Evolutionary conservation across 192 early-diverging fungal genomes (phyloP).

Genomic region (Linnemannia zychae): DNA sequence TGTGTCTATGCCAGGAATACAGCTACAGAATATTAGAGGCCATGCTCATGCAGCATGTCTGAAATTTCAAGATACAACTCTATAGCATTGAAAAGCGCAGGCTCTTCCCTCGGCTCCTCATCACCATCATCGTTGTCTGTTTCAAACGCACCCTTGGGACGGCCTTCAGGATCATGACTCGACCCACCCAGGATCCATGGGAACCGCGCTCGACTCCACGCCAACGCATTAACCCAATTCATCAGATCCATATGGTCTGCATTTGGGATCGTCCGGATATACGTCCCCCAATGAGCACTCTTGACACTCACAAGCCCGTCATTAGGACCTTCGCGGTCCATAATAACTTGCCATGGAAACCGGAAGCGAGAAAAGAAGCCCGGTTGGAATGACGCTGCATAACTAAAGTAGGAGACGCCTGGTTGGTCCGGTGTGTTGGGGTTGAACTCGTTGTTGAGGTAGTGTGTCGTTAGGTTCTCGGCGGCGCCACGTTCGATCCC

Average conservation of each 20-base stretch:
- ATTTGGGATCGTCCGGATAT: slow-evolving; percentile 71
- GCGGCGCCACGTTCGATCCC: slow-evolving; percentile 89
- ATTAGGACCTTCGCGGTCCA: slow-evolving; percentile 86
- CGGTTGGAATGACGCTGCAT: slow-evolving; percentile 78
- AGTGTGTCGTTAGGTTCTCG: slow-evolving; percentile 88
- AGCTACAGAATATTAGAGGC: not conserved
- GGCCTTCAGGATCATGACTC: slow-evolving; percentile 46
- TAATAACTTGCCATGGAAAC: slow-evolving; percentile 85
- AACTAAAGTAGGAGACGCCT: slow-evolving; percentile 83
- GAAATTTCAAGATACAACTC: slow-evolving; percentile 56
- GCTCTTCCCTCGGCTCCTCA: slow-evolving; percentile 6
- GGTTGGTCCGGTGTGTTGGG: slow-evolving; percentile 84
- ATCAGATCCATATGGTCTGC: slow-evolving; percentile 56
- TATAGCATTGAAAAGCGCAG: slow-evolving; percentile 49
- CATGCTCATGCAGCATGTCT: slow-evolving; percentile 42
- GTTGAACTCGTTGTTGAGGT: slow-evolving; percentile 87
- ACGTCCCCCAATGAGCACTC: slow-evolving; percentile 93
- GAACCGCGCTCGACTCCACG: slow-evolving; percentile 49
- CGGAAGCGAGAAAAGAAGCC: slow-evolving; percentile 79
- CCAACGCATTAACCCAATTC: slow-evolving; percentile 53
- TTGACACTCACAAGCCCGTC: slow-evolving; percentile 92
- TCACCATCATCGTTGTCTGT: slow-evolving; percentile 21
- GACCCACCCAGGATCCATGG: slow-evolving; percentile 54
- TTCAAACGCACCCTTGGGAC: slow-evolving; percentile 44
- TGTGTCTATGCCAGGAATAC: no score